Evolutionary conservation across 2,329 filamentous ascomycete species (phyloP).

Genomic region (Penicillium concentricum): DNA sequence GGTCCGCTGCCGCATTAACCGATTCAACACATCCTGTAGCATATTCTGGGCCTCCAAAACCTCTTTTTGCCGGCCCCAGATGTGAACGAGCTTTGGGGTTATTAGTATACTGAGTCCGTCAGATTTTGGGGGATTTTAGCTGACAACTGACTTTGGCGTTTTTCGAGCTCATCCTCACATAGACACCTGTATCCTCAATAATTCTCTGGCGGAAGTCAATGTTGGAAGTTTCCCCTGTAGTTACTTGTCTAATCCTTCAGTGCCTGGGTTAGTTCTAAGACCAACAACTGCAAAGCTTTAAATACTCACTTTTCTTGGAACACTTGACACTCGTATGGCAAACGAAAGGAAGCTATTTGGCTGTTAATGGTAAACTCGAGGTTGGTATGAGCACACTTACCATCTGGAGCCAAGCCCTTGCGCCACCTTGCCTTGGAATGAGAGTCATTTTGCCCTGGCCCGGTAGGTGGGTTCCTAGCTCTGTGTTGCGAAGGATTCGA

Average conservation of each 20-base stretch:
- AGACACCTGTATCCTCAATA: neutral
- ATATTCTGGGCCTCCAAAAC: neutral
- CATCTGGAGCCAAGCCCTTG: neutral
- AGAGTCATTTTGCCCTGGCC: neutral
- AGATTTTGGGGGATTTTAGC: neutral
- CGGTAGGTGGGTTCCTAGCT: too few species aligned
- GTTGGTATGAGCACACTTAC: neutral
- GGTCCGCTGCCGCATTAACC: neutral
- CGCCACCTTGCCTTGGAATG: constrained; percentile 2
- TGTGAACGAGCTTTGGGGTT: neutral
- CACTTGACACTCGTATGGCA: neutral
- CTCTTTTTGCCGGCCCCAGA: constrained; percentile 1
- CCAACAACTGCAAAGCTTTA: neutral
- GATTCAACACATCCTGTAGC: neutral
- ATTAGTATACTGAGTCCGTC: neutral
- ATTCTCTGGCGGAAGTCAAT: neutral
- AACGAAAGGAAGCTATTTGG: neutral
- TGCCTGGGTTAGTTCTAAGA: neutral
- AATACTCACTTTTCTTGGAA: constrained; percentile 1
- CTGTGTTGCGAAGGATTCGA: neutral
- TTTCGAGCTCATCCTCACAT: neutral
- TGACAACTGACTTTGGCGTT: neutral
- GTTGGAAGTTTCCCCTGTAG: neutral
- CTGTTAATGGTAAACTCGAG: neutral
- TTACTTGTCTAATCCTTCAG: neutral